Percentiles rank a stretch among this genome's conserved stretches.
Evolutionary conservation across 2,329 filamentous ascomycete genomes (phyloP).

Genomic region (Cercospora sp.): DNA sequence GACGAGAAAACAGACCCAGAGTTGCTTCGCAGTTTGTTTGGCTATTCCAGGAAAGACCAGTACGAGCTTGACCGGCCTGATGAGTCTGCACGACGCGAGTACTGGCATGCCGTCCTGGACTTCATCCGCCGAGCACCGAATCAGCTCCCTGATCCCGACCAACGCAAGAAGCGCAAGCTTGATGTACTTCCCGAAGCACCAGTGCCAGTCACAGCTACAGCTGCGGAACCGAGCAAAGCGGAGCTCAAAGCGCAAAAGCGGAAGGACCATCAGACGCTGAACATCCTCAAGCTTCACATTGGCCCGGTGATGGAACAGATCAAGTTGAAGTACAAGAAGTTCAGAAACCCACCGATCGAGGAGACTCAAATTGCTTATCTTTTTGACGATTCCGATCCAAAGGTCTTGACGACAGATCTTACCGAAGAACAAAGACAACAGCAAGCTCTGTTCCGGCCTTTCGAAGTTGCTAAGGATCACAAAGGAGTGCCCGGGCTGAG

Average conservation of each 20-base stretch:
- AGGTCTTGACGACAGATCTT: constrained; percentile 60
- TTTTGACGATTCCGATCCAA: constrained; percentile 78
- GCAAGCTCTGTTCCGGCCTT: constrained; percentile 66
- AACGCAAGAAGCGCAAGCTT: constrained; percentile 81
- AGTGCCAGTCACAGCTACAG: constrained; percentile 42
- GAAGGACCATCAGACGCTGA: constrained; percentile 78
- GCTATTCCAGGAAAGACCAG: constrained; percentile 77
- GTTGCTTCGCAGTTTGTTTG: constrained; percentile 79
- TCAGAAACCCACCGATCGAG: constrained; percentile 76
- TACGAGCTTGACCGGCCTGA: constrained; percentile 68
- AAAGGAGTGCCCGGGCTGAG: constrained; percentile 74
- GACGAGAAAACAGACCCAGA: constrained; percentile 55
- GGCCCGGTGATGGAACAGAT: constrained; percentile 98
- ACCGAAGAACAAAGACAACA: constrained; percentile 55
- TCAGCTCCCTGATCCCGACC: constrained; percentile 83
- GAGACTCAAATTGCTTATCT: constrained; percentile 75
- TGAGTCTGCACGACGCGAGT: constrained; percentile 65
- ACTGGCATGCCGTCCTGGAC: constrained; percentile 71
- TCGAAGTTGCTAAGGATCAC: constrained; percentile 74
- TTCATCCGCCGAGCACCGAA: constrained; percentile 77
- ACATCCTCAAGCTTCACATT: constrained; percentile 81
- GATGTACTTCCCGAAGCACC: constrained; percentile 75
- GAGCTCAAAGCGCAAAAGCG: constrained; percentile 79
- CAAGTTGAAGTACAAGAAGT: constrained; percentile 84
- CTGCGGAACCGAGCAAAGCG: constrained; percentile 68